A percentile compares a stretch with the other conserved stretches of the same genome.
These are phyloP conservation scores for Papiliotrema nemorosa DNA, from an alignment of 1,284 basidiomycete species.

Conservation along the genomic window DNA sequence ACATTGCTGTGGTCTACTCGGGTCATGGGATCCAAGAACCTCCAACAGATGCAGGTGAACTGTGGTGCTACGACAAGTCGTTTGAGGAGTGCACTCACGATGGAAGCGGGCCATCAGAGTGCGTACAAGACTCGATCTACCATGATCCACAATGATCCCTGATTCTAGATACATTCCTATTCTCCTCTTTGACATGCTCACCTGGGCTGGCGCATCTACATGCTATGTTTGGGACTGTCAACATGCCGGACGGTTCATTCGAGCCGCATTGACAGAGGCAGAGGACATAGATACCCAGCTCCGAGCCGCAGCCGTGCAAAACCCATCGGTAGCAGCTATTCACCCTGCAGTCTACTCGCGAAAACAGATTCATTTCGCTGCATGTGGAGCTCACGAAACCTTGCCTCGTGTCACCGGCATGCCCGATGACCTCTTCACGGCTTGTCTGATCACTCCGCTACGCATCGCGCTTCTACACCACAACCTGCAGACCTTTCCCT, in stretches of 20 bases:
- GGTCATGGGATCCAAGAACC: slow-evolving; percentile 42
- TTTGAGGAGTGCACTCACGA: slow-evolving; percentile 35
- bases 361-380: slow-evolving; percentile 38
- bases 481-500: slow-evolving; percentile 33
- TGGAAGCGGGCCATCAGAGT: slow-evolving; percentile 35
- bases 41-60: slow-evolving; percentile 38
- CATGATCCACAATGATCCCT: not conserved
- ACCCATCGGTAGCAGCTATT: slow-evolving; percentile 21
- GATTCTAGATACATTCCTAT: slow-evolving; percentile 37
- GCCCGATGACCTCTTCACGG: slow-evolving; percentile 38
- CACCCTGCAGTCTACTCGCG: slow-evolving; percentile 32
- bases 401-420: slow-evolving; percentile 28
- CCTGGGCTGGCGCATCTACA: slow-evolving; percentile 35
- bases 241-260: slow-evolving; percentile 33
- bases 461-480: slow-evolving; percentile 29
- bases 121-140: slow-evolving; percentile 6
- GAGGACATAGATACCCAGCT: slow-evolving; percentile 40
- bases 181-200: slow-evolving; percentile 35
- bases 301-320: slow-evolving; percentile 20
- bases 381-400: slow-evolving; percentile 28
- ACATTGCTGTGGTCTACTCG: slow-evolving; percentile 32
- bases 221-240: slow-evolving; percentile 41
- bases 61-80: slow-evolving; percentile 37
- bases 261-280: slow-evolving; percentile 27
- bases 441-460: slow-evolving; percentile 32